Evolutionary conservation across 177 flowering plant genomes (phyloP).

Genomic region (Vitis hybrid): DNA sequence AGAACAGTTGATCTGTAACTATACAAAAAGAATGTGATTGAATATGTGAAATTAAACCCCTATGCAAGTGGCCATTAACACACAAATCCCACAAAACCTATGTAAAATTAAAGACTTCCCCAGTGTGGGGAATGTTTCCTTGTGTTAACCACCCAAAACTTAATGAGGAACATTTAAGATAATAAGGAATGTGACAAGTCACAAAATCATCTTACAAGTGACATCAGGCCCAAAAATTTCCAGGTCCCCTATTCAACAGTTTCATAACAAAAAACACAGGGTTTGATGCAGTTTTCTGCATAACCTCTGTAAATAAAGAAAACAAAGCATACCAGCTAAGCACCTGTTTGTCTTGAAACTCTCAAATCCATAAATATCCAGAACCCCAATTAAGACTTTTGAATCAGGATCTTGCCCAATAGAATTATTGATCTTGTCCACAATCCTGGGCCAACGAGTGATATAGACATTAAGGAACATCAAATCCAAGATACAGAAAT

Average conservation of each 20-base stretch:
- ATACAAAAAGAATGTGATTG: no score
- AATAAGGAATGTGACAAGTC: not conserved
- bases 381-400: constrained; percentile 78
- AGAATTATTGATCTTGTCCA: constrained; percentile 78
- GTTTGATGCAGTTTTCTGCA: constrained; percentile 31
- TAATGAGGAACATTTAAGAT: not conserved
- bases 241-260: not conserved
- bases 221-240: constrained; percentile 1
- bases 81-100: not conserved
- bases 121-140: not conserved
- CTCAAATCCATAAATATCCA: constrained; percentile 98
- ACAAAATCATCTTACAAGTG: not conserved
- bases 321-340: constrained; percentile 92
- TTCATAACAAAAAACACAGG: constrained; percentile 6
- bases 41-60: not conserved
- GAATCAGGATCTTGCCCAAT: constrained; percentile 96
- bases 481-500: not conserved
- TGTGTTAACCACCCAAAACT: not conserved
- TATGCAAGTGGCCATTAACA: not conserved
- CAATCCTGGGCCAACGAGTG: constrained; percentile 60
- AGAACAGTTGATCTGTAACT: not conserved
- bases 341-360: constrained; percentile 99
- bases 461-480: not conserved
- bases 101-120: not conserved
- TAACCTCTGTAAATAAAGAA: constrained; percentile 32